Percentiles rank a stretch among this genome's conserved stretches.
These are phyloP conservation scores for Hemileia vastatrix DNA, from an alignment of 1,284 basidiomycete genomes.

Conservation along the genomic window DNA sequence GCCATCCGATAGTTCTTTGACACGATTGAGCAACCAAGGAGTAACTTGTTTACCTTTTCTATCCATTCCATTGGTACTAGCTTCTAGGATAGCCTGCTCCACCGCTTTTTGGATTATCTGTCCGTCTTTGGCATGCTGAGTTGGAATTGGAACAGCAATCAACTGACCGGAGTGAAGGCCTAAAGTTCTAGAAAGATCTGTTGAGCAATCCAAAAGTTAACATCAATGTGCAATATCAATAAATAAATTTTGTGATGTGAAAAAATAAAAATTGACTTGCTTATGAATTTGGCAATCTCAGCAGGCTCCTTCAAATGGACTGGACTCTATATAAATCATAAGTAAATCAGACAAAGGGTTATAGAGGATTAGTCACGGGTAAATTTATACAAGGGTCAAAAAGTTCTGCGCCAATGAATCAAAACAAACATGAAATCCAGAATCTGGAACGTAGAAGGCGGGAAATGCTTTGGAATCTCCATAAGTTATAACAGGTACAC, in stretches of 20 bases:
- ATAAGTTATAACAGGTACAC: constrained; percentile 81
- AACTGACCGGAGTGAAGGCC: too few species aligned
- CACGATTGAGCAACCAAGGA: constrained; percentile 81
- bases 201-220: too few species aligned
- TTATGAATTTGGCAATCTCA: constrained; percentile 11
- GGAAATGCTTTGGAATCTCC: constrained; percentile 71
- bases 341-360: not conserved
- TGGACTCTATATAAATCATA: constrained; percentile 48
- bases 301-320: constrained; percentile 51
- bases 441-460: constrained; percentile 79
- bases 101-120: constrained; percentile 66
- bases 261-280: too few species aligned
- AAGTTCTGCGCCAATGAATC: constrained; percentile 27
- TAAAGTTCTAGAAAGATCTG: too few species aligned
- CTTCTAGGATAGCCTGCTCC: constrained; percentile 74
- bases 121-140: constrained; percentile 60
- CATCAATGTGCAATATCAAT: not conserved
- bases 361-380: constrained; percentile 51
- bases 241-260: too few species aligned
- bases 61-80: constrained; percentile 68
- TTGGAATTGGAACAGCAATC: constrained; percentile 84
- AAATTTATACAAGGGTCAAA: constrained; percentile 50
- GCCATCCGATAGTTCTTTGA: constrained; percentile 70
- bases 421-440: constrained; percentile 57
- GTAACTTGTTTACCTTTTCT: constrained; percentile 82